Evolutionary conservation across 1,139 yeast genomes (phyloP).

Genomic region (Scheffersomyces quercinus): DNA sequence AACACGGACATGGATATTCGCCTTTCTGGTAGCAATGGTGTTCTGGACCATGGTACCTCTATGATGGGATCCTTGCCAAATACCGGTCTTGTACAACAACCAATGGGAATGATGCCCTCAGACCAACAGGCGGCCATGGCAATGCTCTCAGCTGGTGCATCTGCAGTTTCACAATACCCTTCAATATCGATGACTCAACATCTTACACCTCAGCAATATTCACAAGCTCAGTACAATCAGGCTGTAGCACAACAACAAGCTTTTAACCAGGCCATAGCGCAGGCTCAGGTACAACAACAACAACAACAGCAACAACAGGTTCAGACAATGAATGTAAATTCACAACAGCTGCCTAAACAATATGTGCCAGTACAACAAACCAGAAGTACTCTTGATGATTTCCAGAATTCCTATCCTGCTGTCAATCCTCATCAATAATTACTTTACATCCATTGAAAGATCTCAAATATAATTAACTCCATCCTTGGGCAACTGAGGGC

Average conservation of each 20-base stretch:
- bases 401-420: too few relatives aligned
- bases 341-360: constrained; percentile 12
- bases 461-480: too few relatives aligned
- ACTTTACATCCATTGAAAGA: too few relatives aligned
- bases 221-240: constrained; percentile 13
- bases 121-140: constrained; percentile 8
- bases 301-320: constrained; percentile 12
- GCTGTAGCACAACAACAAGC: constrained; percentile 16
- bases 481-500: too few relatives aligned
- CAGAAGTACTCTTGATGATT: too few relatives aligned
- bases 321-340: constrained; percentile 7
- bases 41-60: too few relatives aligned
- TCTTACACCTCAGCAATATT: constrained; percentile 9
- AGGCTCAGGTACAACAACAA: constrained; percentile 14
- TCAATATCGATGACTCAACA: constrained; percentile 9
- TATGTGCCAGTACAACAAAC: too few relatives aligned
- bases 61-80: too few relatives aligned
- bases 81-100: constrained; percentile 4
- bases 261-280: constrained; percentile 17
- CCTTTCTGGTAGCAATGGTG: too few relatives aligned
- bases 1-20: too few relatives aligned
- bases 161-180: constrained; percentile 4
- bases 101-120: constrained; percentile 12
- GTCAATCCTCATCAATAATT: too few relatives aligned
- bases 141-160: constrained; percentile 7